phyloP scores from a whole-genome alignment of 192 early-diverging fungal genomes.

The Entomortierella chlamydospora region DNA sequence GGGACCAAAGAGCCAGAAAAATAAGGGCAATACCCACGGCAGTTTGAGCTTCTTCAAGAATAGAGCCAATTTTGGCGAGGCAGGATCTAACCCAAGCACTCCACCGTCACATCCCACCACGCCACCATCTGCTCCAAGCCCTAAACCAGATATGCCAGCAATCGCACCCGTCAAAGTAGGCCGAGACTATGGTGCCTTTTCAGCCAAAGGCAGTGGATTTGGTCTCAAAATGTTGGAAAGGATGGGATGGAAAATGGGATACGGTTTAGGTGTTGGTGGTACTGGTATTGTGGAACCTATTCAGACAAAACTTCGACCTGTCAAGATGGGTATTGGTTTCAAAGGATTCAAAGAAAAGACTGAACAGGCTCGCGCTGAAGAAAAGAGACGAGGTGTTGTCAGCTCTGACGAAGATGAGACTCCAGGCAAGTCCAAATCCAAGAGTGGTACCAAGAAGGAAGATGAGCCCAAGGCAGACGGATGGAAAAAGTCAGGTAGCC shows the following conservation, averaged over 20 bases:
- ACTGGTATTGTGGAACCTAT: conserved; percentile 92
- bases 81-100: conserved; percentile 14
- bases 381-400: conserved; percentile 42
- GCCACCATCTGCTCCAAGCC: conserved; percentile 15
- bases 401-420: conserved; percentile 51
- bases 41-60: conserved; percentile 39
- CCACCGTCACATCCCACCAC: conserved; percentile 23
- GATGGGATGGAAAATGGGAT: conserved; percentile 91
- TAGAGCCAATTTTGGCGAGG: conserved; percentile 21
- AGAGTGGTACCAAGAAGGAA: conserved; percentile 33
- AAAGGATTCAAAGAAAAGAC: conserved; percentile 85
- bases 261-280: conserved; percentile 90
- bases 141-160: conserved; percentile 21
- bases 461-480: conserved; percentile 51
- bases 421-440: conserved; percentile 31
- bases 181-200: conserved; percentile 89
- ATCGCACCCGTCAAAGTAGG: conserved; percentile 55
- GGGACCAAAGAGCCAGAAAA: conserved; percentile 12
- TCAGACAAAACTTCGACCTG: conserved; percentile 85
- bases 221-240: conserved; percentile 87
- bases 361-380: conserved; percentile 67
- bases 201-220: conserved; percentile 77
- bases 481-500: conserved; percentile 57
- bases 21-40: conserved; percentile 7
- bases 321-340: conserved; percentile 85